A percentile compares a stretch with the other conserved stretches of the same genome.
These are phyloP conservation scores for Ceratocystis cubensis DNA, from an alignment of 2,329 filamentous ascomycete species.

Conservation along the genomic window DNA sequence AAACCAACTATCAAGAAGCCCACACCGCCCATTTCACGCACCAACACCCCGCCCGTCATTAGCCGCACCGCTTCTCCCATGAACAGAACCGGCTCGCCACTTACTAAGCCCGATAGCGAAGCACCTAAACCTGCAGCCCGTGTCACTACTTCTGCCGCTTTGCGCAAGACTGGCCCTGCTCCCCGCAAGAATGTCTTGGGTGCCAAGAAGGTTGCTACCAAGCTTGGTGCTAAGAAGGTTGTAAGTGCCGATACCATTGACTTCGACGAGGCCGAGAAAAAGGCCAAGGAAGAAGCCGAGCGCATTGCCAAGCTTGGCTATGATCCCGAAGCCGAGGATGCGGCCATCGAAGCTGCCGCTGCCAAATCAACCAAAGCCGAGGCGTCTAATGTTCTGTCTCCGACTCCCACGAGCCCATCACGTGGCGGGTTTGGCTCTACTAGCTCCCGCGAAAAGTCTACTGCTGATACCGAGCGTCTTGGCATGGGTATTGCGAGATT, in stretches of 20 bases:
- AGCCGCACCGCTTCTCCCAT: conserved; percentile 83
- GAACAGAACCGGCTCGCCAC: conserved; percentile 73
- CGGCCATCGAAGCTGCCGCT: conserved; percentile 50
- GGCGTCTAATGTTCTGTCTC: conserved; percentile 52
- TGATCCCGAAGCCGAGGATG: conserved; percentile 75
- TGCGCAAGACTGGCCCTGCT: conserved; percentile 58
- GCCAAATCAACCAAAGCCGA: conserved; percentile 37
- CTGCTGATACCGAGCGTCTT: conserved; percentile 72
- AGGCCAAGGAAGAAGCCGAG: conserved; percentile 94
- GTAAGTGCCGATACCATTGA: conserved; percentile 68
- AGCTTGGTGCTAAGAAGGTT: conserved; percentile 81
- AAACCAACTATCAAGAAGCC: conserved; percentile 95
- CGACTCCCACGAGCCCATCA: conserved; percentile 60
- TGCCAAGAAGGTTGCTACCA: conserved; percentile 64
- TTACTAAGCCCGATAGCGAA: conserved; percentile 49
- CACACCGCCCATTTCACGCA: conserved; percentile 83
- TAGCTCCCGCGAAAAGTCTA: conserved; percentile 46
- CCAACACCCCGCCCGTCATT: conserved; percentile 68
- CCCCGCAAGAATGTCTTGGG: conserved; percentile 81
- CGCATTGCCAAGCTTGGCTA: conserved; percentile 92
- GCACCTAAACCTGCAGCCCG: conserved; percentile 49
- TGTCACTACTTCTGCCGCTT: conserved; percentile 64
- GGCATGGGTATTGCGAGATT: conserved; percentile 80
- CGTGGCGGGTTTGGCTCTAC: conserved; percentile 51
- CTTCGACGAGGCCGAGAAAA: conserved; percentile 94